These are phyloP conservation scores for Fraxinus excelsior DNA, from an alignment of 257 asterid genomes.

Conservation along the genomic window DNA sequence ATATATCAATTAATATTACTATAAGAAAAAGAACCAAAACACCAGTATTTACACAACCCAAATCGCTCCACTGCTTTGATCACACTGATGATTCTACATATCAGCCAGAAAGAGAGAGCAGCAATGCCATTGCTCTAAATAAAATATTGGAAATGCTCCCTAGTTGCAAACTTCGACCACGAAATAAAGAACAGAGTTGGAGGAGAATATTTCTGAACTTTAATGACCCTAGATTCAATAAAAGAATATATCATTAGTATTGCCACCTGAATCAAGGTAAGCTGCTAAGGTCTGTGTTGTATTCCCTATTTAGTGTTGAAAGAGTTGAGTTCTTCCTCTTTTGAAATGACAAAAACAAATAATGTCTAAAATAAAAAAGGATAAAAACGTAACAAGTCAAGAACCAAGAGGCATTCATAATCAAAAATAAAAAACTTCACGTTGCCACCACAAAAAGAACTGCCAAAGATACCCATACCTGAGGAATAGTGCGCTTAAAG, in stretches of 20 bases:
- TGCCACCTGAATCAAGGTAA: neutral
- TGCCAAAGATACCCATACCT: slow-evolving; percentile 45
- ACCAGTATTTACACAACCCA: neutral
- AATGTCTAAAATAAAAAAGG: neutral
- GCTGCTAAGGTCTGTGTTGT: neutral
- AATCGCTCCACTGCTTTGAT: neutral
- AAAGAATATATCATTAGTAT: neutral
- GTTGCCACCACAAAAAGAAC: neutral
- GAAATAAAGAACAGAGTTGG: neutral
- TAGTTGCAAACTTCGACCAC: neutral
- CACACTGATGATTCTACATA: neutral
- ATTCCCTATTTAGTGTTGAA: neutral
- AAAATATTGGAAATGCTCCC: too few relatives aligned
- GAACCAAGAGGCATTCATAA: neutral
- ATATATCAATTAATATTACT: neutral
- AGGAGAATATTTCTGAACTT: neutral
- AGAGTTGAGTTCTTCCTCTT: neutral
- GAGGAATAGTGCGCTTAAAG: slow-evolving; percentile 96
- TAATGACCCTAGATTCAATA: neutral
- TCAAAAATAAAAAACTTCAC: neutral
- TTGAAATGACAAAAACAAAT: neutral
- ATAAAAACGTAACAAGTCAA: neutral
- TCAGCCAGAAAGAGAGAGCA: neutral
- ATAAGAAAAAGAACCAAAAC: neutral
- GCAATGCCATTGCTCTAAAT: neutral